phyloP scores from a whole-genome alignment of 164 flowering plant genomes.

The Stephania yunnanensis region DNA sequence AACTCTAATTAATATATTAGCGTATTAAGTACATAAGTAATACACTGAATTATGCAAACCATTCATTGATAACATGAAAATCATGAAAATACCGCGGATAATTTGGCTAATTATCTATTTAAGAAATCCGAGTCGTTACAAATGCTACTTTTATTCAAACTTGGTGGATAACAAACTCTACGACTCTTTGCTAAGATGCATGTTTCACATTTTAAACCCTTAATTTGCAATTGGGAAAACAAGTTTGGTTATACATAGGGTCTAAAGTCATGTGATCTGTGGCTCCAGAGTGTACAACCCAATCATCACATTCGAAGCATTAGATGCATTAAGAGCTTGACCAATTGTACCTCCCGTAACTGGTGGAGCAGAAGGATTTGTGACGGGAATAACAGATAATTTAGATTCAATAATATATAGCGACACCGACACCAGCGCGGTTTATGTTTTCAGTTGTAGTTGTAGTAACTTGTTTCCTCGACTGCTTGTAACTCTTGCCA shows the following conservation, averaged over 20 bases:
- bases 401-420: too few species aligned
- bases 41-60: too few species aligned
- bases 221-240: not conserved
- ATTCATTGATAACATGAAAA: too few species aligned
- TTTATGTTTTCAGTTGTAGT: not conserved
- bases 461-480: not conserved
- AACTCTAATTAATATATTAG: too few species aligned
- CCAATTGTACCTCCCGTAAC: not conserved
- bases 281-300: not conserved
- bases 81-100: too few species aligned
- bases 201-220: not conserved
- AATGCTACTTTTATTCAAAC: not conserved
- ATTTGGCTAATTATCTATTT: too few species aligned
- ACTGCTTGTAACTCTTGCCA: not conserved
- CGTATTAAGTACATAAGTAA: too few species aligned
- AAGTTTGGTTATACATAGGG: not conserved
- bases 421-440: too few species aligned
- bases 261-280: not conserved
- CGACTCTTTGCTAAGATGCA: conserved; percentile 9
- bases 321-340: too few species aligned
- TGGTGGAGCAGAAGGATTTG: not conserved
- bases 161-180: not conserved
- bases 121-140: too few species aligned
- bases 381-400: not conserved
- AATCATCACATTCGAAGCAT: not conserved